phyloP scores from a whole-genome alignment of 345 rosid genomes.

The Melaleuca alternifolia region DNA sequence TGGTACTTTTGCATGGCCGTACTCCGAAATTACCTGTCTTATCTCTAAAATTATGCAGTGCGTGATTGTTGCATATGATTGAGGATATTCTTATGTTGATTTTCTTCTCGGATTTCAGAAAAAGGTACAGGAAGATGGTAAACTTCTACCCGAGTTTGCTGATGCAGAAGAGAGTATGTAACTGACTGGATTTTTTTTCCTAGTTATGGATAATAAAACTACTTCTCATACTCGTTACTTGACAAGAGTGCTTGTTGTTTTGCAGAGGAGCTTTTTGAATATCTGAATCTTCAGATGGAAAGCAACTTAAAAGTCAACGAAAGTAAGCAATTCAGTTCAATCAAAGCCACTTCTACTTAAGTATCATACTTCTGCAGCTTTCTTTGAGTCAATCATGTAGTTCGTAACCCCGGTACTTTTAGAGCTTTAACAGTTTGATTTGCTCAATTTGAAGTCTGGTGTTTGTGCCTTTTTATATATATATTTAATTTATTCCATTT shows the following conservation, averaged over 20 bases:
- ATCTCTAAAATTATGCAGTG: not conserved
- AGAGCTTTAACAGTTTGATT: not conserved
- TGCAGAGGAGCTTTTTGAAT: conserved; percentile 74
- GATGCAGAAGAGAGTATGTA: conserved; percentile 75
- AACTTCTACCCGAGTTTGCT: conserved; percentile 66
- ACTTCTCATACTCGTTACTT: not conserved
- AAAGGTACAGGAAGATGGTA: conserved; percentile 80
- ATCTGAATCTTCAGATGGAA: conserved; percentile 68
- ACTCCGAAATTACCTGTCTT: not conserved
- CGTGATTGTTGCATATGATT: not conserved
- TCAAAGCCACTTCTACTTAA: not conserved
- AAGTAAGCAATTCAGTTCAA: conserved; percentile 31
- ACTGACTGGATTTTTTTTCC: not conserved
- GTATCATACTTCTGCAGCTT: not conserved
- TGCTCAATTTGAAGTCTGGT: not conserved
- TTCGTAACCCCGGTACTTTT: not conserved
- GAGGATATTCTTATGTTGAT: not conserved
- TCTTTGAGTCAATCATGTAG: not conserved
- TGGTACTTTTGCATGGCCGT: not conserved
- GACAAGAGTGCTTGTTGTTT: conserved; percentile 2
- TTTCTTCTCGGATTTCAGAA: conserved; percentile 33
- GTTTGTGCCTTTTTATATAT: not conserved
- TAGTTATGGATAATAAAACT: not conserved
- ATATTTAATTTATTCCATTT: not conserved
- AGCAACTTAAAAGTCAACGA: conserved; percentile 53